These are phyloP conservation scores for Solanum medicagineum DNA, from an alignment of 257 asterid species.

Conservation along the genomic window DNA sequence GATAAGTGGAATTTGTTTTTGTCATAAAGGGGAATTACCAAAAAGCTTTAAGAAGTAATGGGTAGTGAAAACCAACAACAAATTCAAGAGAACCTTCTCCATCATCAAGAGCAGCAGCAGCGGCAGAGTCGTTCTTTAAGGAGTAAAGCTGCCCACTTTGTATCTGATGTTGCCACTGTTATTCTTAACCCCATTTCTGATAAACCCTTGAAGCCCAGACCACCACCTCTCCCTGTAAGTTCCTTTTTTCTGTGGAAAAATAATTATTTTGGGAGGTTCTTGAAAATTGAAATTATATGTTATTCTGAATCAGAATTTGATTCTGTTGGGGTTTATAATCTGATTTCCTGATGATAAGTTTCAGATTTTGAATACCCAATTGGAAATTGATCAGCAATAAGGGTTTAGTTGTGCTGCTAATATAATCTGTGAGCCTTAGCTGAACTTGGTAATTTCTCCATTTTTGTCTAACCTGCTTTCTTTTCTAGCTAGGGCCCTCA, in stretches of 20 bases:
- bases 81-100: not conserved
- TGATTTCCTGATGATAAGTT: not conserved
- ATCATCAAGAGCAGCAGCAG: not conserved
- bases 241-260: not conserved
- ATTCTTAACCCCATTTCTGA: constrained; percentile 82
- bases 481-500: not conserved
- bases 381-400: not conserved
- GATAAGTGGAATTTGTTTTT: not conserved
- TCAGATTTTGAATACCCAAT: not conserved
- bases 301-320: not conserved
- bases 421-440: not conserved
- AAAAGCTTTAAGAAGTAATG: not conserved
- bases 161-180: constrained; percentile 83
- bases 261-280: not conserved
- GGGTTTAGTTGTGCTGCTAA: not conserved
- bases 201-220: constrained; percentile 33
- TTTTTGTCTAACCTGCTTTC: not conserved
- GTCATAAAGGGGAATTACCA: not conserved
- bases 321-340: not conserved
- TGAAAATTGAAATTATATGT: not conserved
- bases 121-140: constrained; percentile 38
- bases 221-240: constrained; percentile 31
- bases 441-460: not conserved
- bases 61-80: not conserved
- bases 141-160: constrained; percentile 91